Evolutionary conservation across 257 asterid genomes (phyloP), one percentile per base, ranked within the genome.

Genomic region (Nicotiana obtusifolia): DNA sequence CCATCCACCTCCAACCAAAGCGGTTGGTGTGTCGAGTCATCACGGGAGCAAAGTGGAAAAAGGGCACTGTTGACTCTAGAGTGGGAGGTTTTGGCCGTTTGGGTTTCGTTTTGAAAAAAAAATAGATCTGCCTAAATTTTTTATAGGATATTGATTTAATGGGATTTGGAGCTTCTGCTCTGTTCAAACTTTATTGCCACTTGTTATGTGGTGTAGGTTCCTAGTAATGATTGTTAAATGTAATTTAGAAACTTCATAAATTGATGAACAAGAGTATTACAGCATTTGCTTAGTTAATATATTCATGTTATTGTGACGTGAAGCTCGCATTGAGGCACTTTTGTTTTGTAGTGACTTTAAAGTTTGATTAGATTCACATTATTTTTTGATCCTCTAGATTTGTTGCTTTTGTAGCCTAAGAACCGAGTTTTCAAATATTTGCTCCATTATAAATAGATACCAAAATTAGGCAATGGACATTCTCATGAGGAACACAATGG

Each of bases 181-280:
- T 64, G 20, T 41, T 71, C 35, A 14, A 71, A 44, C 57, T 44
- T 69, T 20, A 20, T 22, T 13, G 69, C 41, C 26, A 2, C 59
- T 71, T 4, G 30, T n/a, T 71, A 22, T 71, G 35, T 44, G 35
- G 26, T 44, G 22, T 69, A 44, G 59, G 35, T 44, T 80, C 76
- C 82, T 47, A 47, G 53, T 31, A 64, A 26, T 80, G 64, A 80
- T 62, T 61, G 71, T 26, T 44, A 71, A 37, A 22, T 71, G 35
- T 71, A 71, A 7, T 71, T 71, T 37, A 69, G 60, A 44, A 71
- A 44, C 78, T 13, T 71, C 78, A 44, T 44, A 71, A 44, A 71
- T 71, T 20, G 4, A 14, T 41, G 33, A 71, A 28, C 60, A 71
- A 71, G 60, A 44, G 78, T 44, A 41, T 69, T 69, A 6, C 10